phyloP scores from a whole-genome alignment of 208 protist genomes.

The Trypanosomatidae sp. region DNA sequence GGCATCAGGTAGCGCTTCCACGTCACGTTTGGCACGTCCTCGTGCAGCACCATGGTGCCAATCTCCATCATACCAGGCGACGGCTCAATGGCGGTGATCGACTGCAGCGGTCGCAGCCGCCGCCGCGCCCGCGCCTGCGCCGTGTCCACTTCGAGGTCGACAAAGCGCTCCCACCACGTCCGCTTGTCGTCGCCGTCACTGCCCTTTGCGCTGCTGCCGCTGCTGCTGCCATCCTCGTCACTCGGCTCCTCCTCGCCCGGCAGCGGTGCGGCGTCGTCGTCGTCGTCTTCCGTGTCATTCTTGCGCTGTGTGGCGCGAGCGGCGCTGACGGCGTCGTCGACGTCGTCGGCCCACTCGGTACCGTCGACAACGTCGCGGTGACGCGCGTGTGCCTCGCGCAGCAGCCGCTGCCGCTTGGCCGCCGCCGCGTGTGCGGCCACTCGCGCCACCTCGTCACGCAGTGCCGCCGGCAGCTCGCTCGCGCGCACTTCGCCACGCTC shows the following conservation, averaged over 20 bases:
- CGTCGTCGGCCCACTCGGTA: constrained; percentile 38
- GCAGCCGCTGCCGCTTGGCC: constrained; percentile 30
- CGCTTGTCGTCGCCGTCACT: constrained; percentile 10
- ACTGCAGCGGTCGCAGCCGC: constrained; percentile 67
- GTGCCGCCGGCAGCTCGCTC: constrained; percentile 45
- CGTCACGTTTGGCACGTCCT: constrained; percentile 75
- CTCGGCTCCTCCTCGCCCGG: constrained; percentile 2
- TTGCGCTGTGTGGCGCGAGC: too few relatives aligned
- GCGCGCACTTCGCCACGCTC: constrained; percentile 65
- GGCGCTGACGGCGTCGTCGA: neutral
- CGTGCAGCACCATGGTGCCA: constrained; percentile 77
- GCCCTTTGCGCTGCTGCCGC: constrained; percentile 32
- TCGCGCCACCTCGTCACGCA: constrained; percentile 55
- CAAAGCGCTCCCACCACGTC: constrained; percentile 80
- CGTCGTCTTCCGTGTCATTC: neutral
- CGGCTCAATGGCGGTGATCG: constrained; percentile 73
- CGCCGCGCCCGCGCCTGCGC: constrained; percentile 24
- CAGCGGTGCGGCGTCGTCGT: too few relatives aligned
- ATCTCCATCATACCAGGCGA: constrained; percentile 87
- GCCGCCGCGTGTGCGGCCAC: constrained; percentile 41
- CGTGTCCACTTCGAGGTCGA: constrained; percentile 52
- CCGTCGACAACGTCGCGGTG: constrained; percentile 68
- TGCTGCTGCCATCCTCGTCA: constrained; percentile 26
- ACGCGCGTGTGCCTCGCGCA: constrained; percentile 40
- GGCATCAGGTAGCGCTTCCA: constrained; percentile 82